A percentile compares a stretch with the other conserved stretches of the same genome.
Conservation (phyloP, 1,139 yeast genomes). For the Debaryomycetaceae sp. region DNA sequence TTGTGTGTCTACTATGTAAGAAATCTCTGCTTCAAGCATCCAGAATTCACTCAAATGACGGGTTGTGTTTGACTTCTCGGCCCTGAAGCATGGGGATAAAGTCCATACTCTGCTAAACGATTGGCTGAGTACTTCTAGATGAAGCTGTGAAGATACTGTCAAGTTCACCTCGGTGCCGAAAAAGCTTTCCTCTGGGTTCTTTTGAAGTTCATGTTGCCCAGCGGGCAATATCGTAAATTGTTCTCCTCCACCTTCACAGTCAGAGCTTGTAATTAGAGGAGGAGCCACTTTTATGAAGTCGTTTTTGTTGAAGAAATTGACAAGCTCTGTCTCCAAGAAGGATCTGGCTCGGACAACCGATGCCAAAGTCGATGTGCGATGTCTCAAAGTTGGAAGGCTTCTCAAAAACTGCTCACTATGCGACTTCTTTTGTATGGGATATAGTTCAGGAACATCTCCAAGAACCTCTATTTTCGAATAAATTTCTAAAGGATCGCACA, state of each 20-base stretch:
- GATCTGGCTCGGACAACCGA: slow-evolving; percentile 74
- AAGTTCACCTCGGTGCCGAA: slow-evolving; percentile 68
- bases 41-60: slow-evolving; percentile 94
- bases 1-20: slow-evolving; percentile 55
- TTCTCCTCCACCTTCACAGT: slow-evolving; percentile 98
- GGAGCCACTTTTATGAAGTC: slow-evolving; percentile 75
- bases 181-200: slow-evolving; percentile 31
- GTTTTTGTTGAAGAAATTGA: slow-evolving; percentile 50
- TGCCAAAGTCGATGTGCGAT: slow-evolving; percentile 64
- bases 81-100: slow-evolving; percentile 87
- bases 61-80: slow-evolving; percentile 87
- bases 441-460: slow-evolving; percentile 60
- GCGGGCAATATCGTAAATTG: slow-evolving; percentile 49
- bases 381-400: slow-evolving; percentile 68
- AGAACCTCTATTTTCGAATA: slow-evolving; percentile 23
- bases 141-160: slow-evolving; percentile 91
- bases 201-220: slow-evolving; percentile 10
- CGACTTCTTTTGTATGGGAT: slow-evolving; percentile 81
- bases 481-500: slow-evolving; percentile 20
- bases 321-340: slow-evolving; percentile 51
- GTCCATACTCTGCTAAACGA: slow-evolving; percentile 87
- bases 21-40: slow-evolving; percentile 94
- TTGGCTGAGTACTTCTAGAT: slow-evolving; percentile 75
- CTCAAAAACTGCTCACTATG: slow-evolving; percentile 68
- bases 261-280: slow-evolving; percentile 83